These are phyloP conservation scores for Austroboletus festivus DNA, from an alignment of 768 basidiomycete species.

Conservation along the genomic window DNA sequence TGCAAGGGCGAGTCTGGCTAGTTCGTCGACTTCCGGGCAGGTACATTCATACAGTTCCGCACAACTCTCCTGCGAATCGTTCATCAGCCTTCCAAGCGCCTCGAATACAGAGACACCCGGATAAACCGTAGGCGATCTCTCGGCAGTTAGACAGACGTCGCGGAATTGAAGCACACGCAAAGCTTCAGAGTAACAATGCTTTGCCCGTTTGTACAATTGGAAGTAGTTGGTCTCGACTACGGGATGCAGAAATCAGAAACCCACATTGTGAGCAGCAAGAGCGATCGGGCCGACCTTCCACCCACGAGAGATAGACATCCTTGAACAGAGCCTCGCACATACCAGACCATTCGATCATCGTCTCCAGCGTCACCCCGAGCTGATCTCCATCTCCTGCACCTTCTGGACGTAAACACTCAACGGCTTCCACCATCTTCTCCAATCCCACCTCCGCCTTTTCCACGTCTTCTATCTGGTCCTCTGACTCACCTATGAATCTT, in stretches of 20 bases:
- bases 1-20: constrained; percentile 58
- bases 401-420: constrained; percentile 52
- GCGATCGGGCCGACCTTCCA: constrained; percentile 54
- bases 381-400: constrained; percentile 37
- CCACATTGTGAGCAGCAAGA: neutral
- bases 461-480: constrained; percentile 37
- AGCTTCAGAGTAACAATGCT: constrained; percentile 80
- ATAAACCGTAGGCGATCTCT: constrained; percentile 20
- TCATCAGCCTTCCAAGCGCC: constrained; percentile 69
- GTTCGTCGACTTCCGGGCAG: constrained; percentile 73
- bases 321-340: constrained; percentile 53
- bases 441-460: constrained; percentile 46
- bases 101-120: constrained; percentile 34
- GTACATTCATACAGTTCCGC: constrained; percentile 69
- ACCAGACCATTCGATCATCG: constrained; percentile 68
- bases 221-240: constrained; percentile 74
- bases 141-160: constrained; percentile 52
- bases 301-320: constrained; percentile 73
- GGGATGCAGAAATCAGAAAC: neutral
- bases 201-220: constrained; percentile 78
- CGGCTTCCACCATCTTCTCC: constrained; percentile 42
- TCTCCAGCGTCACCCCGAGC: constrained; percentile 66
- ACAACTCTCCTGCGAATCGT: constrained; percentile 75
- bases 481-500: constrained; percentile 47
- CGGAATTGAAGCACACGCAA: constrained; percentile 79